phyloP scores from a whole-genome alignment of 257 asterid species.

The Solanum etuberosum region DNA sequence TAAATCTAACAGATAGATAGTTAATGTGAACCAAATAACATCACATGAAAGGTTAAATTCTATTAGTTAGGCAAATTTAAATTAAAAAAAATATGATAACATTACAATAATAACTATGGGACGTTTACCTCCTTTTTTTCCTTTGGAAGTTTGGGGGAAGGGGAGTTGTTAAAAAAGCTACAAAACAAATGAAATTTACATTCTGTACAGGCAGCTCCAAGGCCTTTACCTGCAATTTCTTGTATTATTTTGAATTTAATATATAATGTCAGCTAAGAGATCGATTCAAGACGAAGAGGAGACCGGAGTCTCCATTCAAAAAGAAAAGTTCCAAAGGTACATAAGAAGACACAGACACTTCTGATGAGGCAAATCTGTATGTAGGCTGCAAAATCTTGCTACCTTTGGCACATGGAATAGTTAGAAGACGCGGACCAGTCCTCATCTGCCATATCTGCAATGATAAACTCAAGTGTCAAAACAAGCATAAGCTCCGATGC shows the following conservation, averaged over 20 bases:
- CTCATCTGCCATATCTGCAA: constrained; percentile 98
- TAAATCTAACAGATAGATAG: neutral
- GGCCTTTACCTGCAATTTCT: neutral
- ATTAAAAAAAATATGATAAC: neutral
- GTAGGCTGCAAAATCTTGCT: constrained; percentile 86
- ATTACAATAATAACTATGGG: neutral
- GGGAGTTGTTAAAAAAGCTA: neutral
- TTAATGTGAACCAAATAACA: neutral
- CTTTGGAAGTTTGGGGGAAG: neutral
- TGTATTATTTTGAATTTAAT: neutral
- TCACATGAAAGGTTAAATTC: neutral
- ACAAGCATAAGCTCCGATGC: neutral
- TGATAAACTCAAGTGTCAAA: neutral
- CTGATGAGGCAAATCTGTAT: constrained; percentile 58
- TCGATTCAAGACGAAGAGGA: constrained; percentile 61
- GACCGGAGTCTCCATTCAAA: constrained; percentile 94
- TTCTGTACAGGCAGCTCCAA: neutral
- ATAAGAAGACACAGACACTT: constrained; percentile 30
- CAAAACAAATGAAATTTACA: neutral
- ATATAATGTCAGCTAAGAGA: constrained; percentile 29
- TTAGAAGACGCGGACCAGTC: constrained; percentile 79
- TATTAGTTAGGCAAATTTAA: neutral
- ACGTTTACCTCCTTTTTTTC: neutral
- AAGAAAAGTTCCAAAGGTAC: constrained; percentile 78
- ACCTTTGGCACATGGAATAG: constrained; percentile 85